phyloP scores from a whole-genome alignment of 306 rosid species.

The Adenanthera pavonina region DNA sequence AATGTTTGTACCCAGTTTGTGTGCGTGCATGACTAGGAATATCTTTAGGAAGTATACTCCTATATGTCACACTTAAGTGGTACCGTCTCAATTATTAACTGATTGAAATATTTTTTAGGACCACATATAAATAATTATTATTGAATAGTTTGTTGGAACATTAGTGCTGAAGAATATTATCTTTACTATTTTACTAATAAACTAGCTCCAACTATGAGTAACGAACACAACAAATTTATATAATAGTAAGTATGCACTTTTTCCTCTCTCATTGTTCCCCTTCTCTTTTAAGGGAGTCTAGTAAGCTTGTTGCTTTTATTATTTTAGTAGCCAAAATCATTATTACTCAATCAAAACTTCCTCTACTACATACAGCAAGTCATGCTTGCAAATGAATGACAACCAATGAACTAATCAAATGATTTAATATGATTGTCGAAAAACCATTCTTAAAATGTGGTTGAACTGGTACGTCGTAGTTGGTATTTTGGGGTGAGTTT shows the following conservation, averaged over 20 bases:
- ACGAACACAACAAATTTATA: not conserved
- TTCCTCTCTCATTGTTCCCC: too few relatives aligned
- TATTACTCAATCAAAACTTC: not conserved
- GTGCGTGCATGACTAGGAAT: not conserved
- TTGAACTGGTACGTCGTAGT: slow-evolving; percentile 46
- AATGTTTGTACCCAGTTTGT: not conserved
- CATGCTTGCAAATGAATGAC: not conserved
- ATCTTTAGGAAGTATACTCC: too few relatives aligned
- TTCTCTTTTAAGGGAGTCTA: too few relatives aligned
- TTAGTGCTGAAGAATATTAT: not conserved
- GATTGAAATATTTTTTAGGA: too few relatives aligned
- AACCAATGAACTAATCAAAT: not conserved
- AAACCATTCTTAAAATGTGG: slow-evolving; percentile 22
- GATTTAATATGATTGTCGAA: not conserved
- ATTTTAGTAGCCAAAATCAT: not conserved
- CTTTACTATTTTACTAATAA: not conserved
- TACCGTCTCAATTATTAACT: too few relatives aligned
- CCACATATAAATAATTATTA: too few relatives aligned
- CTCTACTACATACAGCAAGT: not conserved
- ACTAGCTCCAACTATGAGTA: not conserved
- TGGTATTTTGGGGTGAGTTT: slow-evolving; percentile 39
- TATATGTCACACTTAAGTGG: too few relatives aligned
- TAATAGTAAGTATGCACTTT: not conserved
- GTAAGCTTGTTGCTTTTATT: too few relatives aligned
- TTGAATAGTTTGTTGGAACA: not conserved